Evolutionary conservation across 2,329 filamentous ascomycete genomes (phyloP).

Genomic region (Penicillium crustosum): DNA sequence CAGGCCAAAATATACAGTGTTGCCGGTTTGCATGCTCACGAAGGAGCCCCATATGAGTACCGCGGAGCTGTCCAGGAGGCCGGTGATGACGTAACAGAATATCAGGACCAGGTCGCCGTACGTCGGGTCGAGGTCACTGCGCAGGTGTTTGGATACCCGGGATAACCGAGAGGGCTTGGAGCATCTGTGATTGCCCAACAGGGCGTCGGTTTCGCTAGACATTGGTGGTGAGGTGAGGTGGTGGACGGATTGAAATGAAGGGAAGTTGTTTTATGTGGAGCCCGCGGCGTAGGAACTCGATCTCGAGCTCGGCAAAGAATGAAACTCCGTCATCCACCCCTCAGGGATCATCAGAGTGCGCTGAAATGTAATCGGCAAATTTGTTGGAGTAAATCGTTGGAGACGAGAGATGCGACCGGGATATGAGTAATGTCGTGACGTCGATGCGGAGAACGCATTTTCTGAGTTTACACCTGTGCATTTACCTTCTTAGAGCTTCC

Average conservation of each 20-base stretch:
- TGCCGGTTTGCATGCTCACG: conserved; percentile 83
- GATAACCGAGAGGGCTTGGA: background rate
- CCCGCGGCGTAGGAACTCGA: background rate
- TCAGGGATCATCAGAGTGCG: background rate
- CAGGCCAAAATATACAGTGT: conserved; percentile 76
- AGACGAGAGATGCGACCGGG: background rate
- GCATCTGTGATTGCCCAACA: conserved; percentile 7
- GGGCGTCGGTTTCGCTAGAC: conserved; percentile 14
- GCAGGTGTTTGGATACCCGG: conserved; percentile 9
- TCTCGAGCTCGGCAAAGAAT: background rate
- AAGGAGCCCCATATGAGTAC: conserved; percentile 78
- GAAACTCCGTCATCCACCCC: background rate
- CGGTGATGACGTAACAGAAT: conserved; percentile 73
- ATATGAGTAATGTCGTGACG: background rate
- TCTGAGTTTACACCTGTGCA: background rate
- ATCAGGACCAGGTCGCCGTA: conserved; percentile 69
- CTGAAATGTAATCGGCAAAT: background rate
- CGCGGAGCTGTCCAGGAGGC: conserved; percentile 72
- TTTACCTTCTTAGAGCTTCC: too few relatives aligned
- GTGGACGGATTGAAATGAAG: background rate
- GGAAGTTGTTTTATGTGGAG: background rate
- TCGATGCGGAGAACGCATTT: background rate
- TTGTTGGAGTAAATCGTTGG: background rate
- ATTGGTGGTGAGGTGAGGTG: background rate
- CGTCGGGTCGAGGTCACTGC: conserved; percentile 55